A percentile compares a stretch with the other conserved stretches of the same genome.
phyloP scores from a whole-genome alignment of 2,329 filamentous ascomycete genomes.

The Ceratocystis harringtonii region DNA sequence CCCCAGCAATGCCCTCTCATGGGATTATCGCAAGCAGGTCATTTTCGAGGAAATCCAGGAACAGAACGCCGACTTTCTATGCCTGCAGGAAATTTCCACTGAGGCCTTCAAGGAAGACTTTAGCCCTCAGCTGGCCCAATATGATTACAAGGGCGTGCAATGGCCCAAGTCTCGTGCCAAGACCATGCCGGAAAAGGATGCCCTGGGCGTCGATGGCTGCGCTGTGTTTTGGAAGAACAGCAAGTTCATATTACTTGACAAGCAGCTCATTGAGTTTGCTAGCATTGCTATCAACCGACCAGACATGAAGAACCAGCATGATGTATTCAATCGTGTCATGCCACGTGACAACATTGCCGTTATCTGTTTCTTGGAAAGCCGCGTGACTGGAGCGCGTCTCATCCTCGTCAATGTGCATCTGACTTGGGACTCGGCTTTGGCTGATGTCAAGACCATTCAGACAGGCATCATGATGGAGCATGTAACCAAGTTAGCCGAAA shows the following conservation, averaged over 20 bases:
- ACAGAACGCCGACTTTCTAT: constrained; percentile 75
- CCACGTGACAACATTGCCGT: constrained; percentile 94
- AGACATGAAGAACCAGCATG: constrained; percentile 93
- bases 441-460: constrained; percentile 93
- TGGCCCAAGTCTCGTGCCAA: constrained; percentile 80
- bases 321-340: constrained; percentile 98
- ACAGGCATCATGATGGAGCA: constrained; percentile 91
- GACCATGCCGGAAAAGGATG: constrained; percentile 83
- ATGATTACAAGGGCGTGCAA: constrained; percentile 87
- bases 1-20: constrained; percentile 62
- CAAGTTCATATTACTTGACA: constrained; percentile 89
- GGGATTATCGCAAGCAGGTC: constrained; percentile 71
- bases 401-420: constrained; percentile 91
- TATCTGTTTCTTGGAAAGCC: constrained; percentile 82
- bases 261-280: constrained; percentile 84
- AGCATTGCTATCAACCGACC: constrained; percentile 85
- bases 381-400: constrained; percentile 72
- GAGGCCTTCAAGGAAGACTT: constrained; percentile 89
- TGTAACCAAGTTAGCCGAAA: constrained; percentile 70
- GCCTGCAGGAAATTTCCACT: constrained; percentile 83
- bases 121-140: constrained; percentile 66
- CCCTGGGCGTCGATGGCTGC: constrained; percentile 83
- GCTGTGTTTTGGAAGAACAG: constrained; percentile 92
- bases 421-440: constrained; percentile 81
- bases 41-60: constrained; percentile 71